These are phyloP conservation scores for Suhomyces vadensis DNA, from an alignment of 805 yeast genomes.

Conservation along the genomic window DNA sequence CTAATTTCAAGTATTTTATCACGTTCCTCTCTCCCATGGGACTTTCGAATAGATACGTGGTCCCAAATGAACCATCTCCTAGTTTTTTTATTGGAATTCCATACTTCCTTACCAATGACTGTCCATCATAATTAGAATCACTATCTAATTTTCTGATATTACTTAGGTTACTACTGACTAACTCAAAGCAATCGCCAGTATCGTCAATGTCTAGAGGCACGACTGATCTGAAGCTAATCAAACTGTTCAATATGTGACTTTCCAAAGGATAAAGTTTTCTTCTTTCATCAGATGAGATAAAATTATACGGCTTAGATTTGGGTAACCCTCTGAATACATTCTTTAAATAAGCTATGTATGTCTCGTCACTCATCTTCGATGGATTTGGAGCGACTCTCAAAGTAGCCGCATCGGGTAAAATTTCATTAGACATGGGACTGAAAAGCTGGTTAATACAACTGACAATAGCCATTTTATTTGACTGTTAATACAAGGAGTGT, in stretches of 20 bases:
- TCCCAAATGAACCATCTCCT: slow-evolving; percentile 9
- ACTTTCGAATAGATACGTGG: slow-evolving; percentile 5
- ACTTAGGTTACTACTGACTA: neutral
- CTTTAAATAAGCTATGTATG: neutral
- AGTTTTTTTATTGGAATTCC: slow-evolving; percentile 6
- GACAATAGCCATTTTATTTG: neutral
- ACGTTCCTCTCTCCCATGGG: neutral
- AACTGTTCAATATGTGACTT: neutral
- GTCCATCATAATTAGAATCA: neutral
- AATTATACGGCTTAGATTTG: neutral
- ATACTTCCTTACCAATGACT: slow-evolving; percentile 4
- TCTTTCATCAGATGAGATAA: neutral
- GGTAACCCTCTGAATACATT: neutral
- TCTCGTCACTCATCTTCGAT: neutral
- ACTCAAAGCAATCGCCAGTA: neutral
- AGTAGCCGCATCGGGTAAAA: neutral
- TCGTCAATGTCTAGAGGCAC: neutral
- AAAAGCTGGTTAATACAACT: neutral
- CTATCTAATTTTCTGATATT: neutral
- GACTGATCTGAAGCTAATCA: neutral
- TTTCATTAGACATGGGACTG: neutral
- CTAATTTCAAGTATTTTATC: slow-evolving; percentile 2
- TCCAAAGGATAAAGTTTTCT: neutral
- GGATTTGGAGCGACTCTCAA: neutral
- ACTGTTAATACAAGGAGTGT: neutral